Base-by-base conservation (phyloP, 1,284 basidiomycete genomes). In the Austroboletus novae-zelandiae region DNA sequence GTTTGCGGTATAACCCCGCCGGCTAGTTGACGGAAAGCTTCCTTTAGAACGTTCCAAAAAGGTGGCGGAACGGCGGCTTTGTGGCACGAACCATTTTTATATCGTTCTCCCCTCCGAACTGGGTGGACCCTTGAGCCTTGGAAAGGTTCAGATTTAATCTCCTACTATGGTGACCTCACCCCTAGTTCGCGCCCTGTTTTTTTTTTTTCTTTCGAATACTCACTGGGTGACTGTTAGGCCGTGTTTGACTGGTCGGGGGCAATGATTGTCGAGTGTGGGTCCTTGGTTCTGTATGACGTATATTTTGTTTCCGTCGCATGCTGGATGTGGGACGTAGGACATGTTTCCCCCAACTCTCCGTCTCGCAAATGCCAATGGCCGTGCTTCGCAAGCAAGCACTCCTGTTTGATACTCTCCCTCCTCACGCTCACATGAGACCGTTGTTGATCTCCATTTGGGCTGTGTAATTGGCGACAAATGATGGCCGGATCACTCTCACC, bases 31-130 rank as follows among this genome's bases (percentile, higher is more conserved):
- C 47, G 39, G 63, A 62, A 60, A n/a, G 32, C 17, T 58, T 57
- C 60, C 43, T 47, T 59, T 58, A 9, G 60, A 62, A 59, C 35
- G 7, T 49, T 49, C 51, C 5, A 20, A 31, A 40, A 31, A 35
- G 20, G 44, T 40, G 42, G 46, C 35, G 32, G n/a, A 47, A 47
- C 43, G 20, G 42, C 49, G 59, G 57, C 39, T 34, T 35, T 53
- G 15, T 1, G 17, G 10, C 31, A 11, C 34, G 6, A 45, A 10
- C 35, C 31, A 7, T 14, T 47, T 48, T 42, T 39, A 8, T 37
- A 37, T 37, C 9, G 17, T 37, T 37, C 18, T 35, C 15, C 11
- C 14, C 40, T 27, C 29, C 25, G 40, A 40, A 27, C 25, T 36
- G 5, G 25, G 11, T 29, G 7, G n/a, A 8, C 25, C 32, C 27